These are phyloP conservation scores for Neltuma alba DNA, from an alignment of 306 rosid genomes.

Conservation along the genomic window DNA sequence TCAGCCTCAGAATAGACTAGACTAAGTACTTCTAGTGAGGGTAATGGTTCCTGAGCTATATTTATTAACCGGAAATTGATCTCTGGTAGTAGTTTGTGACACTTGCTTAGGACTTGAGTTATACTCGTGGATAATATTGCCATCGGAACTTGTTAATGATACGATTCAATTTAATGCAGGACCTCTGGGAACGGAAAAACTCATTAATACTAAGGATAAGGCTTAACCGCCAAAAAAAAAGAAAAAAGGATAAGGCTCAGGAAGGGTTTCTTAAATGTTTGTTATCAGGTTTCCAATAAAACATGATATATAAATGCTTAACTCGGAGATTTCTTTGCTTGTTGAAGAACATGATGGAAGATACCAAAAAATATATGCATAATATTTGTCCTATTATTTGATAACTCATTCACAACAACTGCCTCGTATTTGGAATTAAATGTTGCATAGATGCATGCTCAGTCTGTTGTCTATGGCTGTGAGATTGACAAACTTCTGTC, in stretches of 20 bases:
- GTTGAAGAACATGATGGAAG: not conserved
- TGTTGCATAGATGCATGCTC: not conserved
- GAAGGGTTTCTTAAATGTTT: not conserved
- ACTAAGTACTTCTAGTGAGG: not conserved
- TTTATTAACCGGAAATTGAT: not conserved
- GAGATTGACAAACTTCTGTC: not conserved
- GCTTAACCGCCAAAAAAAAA: no score
- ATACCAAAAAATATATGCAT: not conserved
- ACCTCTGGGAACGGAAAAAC: not conserved
- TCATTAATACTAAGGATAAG: not conserved
- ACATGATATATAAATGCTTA: not conserved
- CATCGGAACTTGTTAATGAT: not conserved
- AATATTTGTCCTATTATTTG: not conserved
- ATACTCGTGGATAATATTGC: not conserved
- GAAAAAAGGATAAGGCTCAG: no score
- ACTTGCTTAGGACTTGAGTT: not conserved
- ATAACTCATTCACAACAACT: not conserved
- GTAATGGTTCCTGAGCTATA: not conserved
- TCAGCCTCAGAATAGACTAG: not conserved
- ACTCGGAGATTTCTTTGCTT: not conserved
- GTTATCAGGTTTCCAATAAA: not conserved
- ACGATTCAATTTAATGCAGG: conserved; percentile 4
- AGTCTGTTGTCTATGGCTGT: not conserved
- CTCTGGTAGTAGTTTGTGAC: not conserved
- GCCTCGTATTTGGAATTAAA: not conserved